A percentile compares a stretch with the other conserved stretches of the same genome.
phyloP scores from a whole-genome alignment of 768 basidiomycete genomes.

The Leccinum uliginosum region DNA sequence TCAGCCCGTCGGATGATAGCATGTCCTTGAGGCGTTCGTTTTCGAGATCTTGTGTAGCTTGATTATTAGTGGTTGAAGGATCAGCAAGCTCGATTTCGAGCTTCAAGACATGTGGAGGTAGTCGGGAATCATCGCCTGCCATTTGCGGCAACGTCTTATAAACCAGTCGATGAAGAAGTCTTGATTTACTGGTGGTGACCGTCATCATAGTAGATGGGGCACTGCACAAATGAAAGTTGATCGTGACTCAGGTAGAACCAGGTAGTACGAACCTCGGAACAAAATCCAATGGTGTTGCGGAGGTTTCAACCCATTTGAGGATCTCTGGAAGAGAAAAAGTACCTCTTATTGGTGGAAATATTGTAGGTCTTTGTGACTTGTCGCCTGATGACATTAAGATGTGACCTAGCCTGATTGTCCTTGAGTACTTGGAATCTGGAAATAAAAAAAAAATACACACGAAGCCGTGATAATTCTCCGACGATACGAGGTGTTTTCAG shows the following conservation, averaged over 20 bases:
- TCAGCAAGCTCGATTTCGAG: constrained; percentile 36
- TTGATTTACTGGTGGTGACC: constrained; percentile 28
- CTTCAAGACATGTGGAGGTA: constrained; percentile 29
- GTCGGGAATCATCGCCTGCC: constrained; percentile 3
- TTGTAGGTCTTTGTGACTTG: constrained; percentile 31
- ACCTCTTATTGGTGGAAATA: constrained; percentile 48
- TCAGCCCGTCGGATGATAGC: neutral
- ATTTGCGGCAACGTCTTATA: constrained; percentile 37
- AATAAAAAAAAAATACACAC: constrained; percentile 24
- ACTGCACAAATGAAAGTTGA: constrained; percentile 25
- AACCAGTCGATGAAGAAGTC: constrained; percentile 42
- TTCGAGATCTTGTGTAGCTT: neutral
- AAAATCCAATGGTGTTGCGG: constrained; percentile 37
- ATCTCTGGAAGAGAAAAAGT: constrained; percentile 37
- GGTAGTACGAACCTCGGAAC: constrained; percentile 43
- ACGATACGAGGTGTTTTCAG: constrained; percentile 1
- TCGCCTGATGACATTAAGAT: constrained; percentile 43
- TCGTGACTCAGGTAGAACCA: neutral
- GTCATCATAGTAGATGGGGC: constrained; percentile 35
- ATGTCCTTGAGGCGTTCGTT: neutral
- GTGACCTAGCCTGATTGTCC: constrained; percentile 50
- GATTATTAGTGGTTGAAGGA: neutral
- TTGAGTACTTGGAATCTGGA: constrained; percentile 2
- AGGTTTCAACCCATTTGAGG: constrained; percentile 41
- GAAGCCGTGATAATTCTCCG: constrained; percentile 35